Base-by-base conservation (phyloP, 306 rosid genomes). In the Delonix regia region DNA sequence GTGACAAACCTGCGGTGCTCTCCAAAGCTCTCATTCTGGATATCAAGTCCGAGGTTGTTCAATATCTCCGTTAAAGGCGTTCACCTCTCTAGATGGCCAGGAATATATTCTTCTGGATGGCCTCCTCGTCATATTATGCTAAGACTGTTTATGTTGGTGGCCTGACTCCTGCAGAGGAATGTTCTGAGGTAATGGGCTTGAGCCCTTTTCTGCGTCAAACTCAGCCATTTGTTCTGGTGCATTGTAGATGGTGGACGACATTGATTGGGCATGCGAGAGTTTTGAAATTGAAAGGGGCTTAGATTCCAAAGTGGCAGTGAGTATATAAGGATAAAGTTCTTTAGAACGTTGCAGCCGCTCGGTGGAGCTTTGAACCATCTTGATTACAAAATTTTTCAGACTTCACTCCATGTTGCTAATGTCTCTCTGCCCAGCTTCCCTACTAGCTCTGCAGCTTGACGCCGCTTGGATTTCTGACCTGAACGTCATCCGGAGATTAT, bases 81-180 rank as follows among this genome's bases (percentile, higher is more conserved):
- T 90, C 24, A 79, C 89, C 75, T 88, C 88, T 41, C 82, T 78
- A 1, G 80, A 83, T 0, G 97, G 97, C 95, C 97, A 92, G 0
- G 95, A 90, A 73, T 90, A 83, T 28, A 71, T 81, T 76, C 95
- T 85, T 81, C 88, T 86, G 0, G 89, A 78, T 19, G 88, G 93
- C 78, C 82, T 84, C 84, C 85, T 87, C 77, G 74, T 82, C 7
- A 63, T 61, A 75, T 88, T 88, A 63, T 84, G 84, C 41, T 76
- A 82, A 71, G 85, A 49, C 27, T 27, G 74, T 21, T 27, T 63
- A 57, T 57, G 12, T 3, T 3, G 9, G 22, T 52, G 67, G 49
- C 49, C 18, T 4, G 13, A 45, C 33, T 11, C 62, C 16, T 9
- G 16, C 33, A 22, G 15, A 22, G 15, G 16, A 45, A 3, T 13